Base-by-base conservation (phyloP, 495 filamentous ascomycete genomes). In the Daldinia concentrica region DNA sequence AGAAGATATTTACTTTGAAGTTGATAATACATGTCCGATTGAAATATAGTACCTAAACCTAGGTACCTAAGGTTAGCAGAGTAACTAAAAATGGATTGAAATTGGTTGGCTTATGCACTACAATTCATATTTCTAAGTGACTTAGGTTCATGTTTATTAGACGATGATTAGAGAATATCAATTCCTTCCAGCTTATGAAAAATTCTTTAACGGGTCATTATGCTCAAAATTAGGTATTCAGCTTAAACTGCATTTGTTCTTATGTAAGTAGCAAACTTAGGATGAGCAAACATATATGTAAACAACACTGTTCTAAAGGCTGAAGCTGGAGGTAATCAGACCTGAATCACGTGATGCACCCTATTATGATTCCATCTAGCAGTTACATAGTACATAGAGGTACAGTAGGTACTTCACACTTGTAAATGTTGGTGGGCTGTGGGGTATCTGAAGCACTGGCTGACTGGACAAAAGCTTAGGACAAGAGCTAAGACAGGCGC, bases 361-460 rank as follows among this genome's bases (percentile, higher is more conserved):
- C 30, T 58, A 48, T 22, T 48, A 22, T 48, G 43, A 48, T 43
- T 17, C 39, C 0, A n/a, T 19, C n/a, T 43, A 9, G 39, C n/a
- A 7, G 39, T n/a, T 19, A 43, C n/a, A 19, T 14, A 32, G 26
- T n/a, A 6, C 29, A 9, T 36, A 36, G 34, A 36, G 12, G 12
- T 36, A 36, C 32, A 1, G 26, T 32, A 41, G 37, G 12, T 43
- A 17, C n/a, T 43, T 17, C 14, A 0, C 7, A 45, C 41, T 45
- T 45, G 19, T 48, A 48, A 48, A 48, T 48, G 19, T 48, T 48
- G 43, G 43, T 48, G 17, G 43, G 43, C 19, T 58, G 63, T 66
- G 69, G 69, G 69, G 69, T 71, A 27, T 61, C 1, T 61, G 55
- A 66, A 43, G 58, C 58, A 50, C 62, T 71, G 62, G 57, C 56